Evolutionary conservation across 2,329 filamentous ascomycete genomes (phyloP), one percentile per base, ranked within the genome.

Genomic region (Fusarium keratoplasticum): DNA sequence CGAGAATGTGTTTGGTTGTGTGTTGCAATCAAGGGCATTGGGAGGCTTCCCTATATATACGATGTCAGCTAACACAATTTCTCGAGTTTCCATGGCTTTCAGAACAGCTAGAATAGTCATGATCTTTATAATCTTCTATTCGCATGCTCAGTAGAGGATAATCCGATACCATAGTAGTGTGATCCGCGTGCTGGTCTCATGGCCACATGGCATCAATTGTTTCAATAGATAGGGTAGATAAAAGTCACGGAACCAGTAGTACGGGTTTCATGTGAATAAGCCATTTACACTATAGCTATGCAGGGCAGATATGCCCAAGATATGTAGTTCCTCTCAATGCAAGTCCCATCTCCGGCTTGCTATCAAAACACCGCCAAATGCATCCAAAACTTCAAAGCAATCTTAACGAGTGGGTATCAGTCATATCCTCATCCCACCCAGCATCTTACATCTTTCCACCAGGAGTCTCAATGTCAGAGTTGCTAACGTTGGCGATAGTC

Each of bases 391-490:
- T 38, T 27, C 27, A n/a, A 59, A 59, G 4, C 36, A 60, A 52
- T 61, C 50, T 44, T 38, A 63, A 67, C 18, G 69, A 69, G 57
- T 61, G 67, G 65, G 69, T 69, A 69, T 71, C 60, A 63, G 31
- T 50, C 54, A 16, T 58, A 38, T 27, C 29, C 6, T 16, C 16
- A 20, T 36, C 20, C 59, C 42, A 33, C 14, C 29, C 20, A 18
- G 2, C n/a, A 61, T 61, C 40, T 29, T 58, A 64, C 61, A 66
- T 71, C 59, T 70, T 70, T 55, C 65, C 69, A 33, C 64, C 64
- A 35, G 70, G 68, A 20, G 69, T 67, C 67, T 75, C 73, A 10
- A 73, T 29, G 14, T 74, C 71, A 16, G 71, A 72, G 42, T 54
- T 61, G 31, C 66, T 62, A 14, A 57, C 29, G 38, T 71, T 69